Evolutionary conservation across 2,329 filamentous ascomycete species (phyloP).

Genomic region (Penicillium italicum): DNA sequence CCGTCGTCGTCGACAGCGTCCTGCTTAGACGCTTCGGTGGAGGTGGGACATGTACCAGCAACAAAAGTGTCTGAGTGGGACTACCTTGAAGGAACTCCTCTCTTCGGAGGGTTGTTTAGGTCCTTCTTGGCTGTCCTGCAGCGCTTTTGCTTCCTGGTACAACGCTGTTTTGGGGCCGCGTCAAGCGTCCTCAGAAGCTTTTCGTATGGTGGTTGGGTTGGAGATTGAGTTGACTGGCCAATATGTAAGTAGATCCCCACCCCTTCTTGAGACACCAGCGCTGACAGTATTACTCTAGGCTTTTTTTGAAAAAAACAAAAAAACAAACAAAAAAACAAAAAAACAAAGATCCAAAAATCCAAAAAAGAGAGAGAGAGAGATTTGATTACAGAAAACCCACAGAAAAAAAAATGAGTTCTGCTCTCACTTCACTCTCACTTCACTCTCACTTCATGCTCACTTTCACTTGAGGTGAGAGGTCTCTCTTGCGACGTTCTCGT

Average conservation of each 20-base stretch:
- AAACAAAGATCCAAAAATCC: background rate
- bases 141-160: background rate
- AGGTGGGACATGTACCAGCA: background rate
- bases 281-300: background rate
- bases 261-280: background rate
- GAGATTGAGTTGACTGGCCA: slow-evolving; percentile 6
- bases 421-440: background rate
- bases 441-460: background rate
- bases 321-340: background rate
- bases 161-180: background rate
- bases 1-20: background rate
- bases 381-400: background rate
- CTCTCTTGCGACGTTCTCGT: background rate
- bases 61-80: background rate
- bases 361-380: background rate
- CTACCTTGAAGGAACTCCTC: background rate
- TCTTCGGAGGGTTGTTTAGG: slow-evolving; percentile 3
- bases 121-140: background rate
- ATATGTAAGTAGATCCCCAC: background rate
- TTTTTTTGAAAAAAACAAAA: background rate
- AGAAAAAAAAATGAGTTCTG: background rate
- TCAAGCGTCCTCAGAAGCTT: background rate
- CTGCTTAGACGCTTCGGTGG: background rate
- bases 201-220: background rate
- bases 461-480: background rate